phyloP scores from a whole-genome alignment of 257 asterid genomes.

The Mitragyna speciosa region DNA sequence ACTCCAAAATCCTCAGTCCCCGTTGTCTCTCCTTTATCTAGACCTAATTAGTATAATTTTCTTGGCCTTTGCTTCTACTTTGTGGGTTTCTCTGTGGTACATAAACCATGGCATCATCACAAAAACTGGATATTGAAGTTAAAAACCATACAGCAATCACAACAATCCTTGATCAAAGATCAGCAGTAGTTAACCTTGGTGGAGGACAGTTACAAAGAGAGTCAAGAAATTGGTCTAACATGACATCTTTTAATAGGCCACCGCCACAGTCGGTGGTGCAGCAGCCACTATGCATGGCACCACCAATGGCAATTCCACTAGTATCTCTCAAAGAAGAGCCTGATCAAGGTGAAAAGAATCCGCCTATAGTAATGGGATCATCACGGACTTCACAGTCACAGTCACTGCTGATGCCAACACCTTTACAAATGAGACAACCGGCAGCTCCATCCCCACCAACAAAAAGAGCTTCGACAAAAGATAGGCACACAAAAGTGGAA shows the following conservation, averaged over 20 bases:
- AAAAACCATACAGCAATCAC: background rate
- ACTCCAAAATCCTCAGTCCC: background rate
- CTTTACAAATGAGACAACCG: conserved; percentile 19
- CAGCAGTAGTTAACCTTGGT: conserved; percentile 1
- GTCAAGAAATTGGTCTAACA: background rate
- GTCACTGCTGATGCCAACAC: conserved; percentile 17
- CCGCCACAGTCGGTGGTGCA: background rate
- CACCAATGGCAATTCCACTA: conserved; percentile 21
- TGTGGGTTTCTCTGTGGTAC: background rate
- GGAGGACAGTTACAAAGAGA: background rate
- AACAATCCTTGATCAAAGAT: background rate
- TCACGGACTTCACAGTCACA: background rate
- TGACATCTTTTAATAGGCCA: background rate
- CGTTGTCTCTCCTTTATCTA: background rate
- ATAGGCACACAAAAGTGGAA: conserved; percentile 66
- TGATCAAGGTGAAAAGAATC: conserved; percentile 30
- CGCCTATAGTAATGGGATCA: conserved; percentile 14
- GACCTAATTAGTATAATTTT: background rate
- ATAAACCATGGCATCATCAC: conserved; percentile 13
- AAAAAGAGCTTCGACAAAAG: conserved; percentile 53
- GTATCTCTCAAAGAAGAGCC: conserved; percentile 40
- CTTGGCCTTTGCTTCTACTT: background rate
- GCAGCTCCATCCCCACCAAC: conserved; percentile 27
- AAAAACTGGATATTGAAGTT: background rate
- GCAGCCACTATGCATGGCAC: conserved; percentile 35